Evolutionary conservation across 2,329 filamentous ascomycete species (phyloP).

Genomic region (Xylariaceae sp.): DNA sequence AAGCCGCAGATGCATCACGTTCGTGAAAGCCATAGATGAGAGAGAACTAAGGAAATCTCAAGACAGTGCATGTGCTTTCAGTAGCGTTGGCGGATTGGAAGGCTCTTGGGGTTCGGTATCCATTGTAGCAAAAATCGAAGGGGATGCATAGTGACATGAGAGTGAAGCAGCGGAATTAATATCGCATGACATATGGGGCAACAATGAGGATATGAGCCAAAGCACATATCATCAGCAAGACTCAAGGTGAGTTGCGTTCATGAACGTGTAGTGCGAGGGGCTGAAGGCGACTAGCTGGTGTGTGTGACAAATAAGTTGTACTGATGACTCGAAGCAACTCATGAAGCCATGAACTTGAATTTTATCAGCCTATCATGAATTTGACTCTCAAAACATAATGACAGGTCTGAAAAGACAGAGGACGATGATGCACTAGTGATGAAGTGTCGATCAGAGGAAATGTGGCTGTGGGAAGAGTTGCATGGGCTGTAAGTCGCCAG

Average conservation of each 20-base stretch:
- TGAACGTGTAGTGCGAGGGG: not conserved
- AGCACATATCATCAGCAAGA: not conserved
- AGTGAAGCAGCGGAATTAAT: too few relatives aligned
- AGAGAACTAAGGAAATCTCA: too few relatives aligned
- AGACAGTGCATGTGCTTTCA: too few relatives aligned
- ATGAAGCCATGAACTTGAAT: not conserved
- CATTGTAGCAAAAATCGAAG: too few relatives aligned
- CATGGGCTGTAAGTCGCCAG: slow-evolving; percentile 18
- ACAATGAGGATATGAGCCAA: not conserved
- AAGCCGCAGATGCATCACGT: not conserved
- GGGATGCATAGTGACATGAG: too few relatives aligned
- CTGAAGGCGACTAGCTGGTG: not conserved
- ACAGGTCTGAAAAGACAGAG: not conserved
- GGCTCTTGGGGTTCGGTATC: too few relatives aligned
- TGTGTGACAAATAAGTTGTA: not conserved
- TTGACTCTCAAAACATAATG: slow-evolving; percentile 1
- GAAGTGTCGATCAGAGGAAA: slow-evolving; percentile 15
- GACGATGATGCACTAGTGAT: slow-evolving; percentile 2
- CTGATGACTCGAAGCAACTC: slow-evolving; percentile 1
- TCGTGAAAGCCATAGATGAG: not conserved
- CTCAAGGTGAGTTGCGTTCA: not conserved
- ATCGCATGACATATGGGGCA: not conserved
- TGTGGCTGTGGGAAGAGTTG: slow-evolving; percentile 15
- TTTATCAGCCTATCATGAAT: slow-evolving; percentile 5
- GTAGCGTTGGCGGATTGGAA: too few relatives aligned